Percentiles rank a stretch among this genome's conserved stretches.
Evolutionary conservation across 176 grass and related monocot species (phyloP).

Genomic region (Melocanna baccifera): DNA sequence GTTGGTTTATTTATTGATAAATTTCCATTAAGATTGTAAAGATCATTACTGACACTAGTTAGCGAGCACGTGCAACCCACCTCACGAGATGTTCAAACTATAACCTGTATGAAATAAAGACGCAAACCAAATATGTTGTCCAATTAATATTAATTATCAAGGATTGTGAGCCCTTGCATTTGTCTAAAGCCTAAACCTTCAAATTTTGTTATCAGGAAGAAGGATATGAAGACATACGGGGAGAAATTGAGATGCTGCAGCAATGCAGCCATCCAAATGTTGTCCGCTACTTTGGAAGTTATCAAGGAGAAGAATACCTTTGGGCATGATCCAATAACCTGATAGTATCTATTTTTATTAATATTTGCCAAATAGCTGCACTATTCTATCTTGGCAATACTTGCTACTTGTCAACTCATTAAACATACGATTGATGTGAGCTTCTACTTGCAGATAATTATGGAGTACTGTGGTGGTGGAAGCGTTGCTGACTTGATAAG

Average conservation of each 20-base stretch:
- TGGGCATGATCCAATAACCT: conserved; percentile 60
- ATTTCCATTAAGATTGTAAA: conserved; percentile 15
- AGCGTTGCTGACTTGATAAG: conserved; percentile 93
- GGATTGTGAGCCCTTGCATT: conserved; percentile 13
- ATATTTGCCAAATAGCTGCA: not conserved
- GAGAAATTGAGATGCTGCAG: conserved; percentile 99
- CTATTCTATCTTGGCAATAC: not conserved
- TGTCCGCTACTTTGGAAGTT: conserved; percentile 96
- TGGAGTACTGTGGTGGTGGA: conserved; percentile 99
- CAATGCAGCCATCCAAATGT: conserved; percentile 99
- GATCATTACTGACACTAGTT: not conserved
- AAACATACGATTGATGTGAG: not conserved
- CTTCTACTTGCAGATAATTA: conserved; percentile 71
- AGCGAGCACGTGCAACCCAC: not conserved
- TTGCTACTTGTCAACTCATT: conserved; percentile 5
- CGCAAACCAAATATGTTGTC: not conserved
- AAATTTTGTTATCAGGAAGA: conserved; percentile 71
- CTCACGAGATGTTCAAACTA: not conserved
- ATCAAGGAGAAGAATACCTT: conserved; percentile 95
- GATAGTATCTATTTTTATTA: conserved; percentile 20
- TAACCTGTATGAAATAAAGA: conserved; percentile 1
- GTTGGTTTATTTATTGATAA: conserved; percentile 42
- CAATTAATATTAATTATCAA: not conserved
- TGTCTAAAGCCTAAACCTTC: conserved; percentile 15
- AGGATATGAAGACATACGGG: conserved; percentile 92